Percentiles rank a stretch among this genome's conserved stretches.
phyloP scores from a whole-genome alignment of 2,329 filamentous ascomycete species.

The Monosporascus sp. region DNA sequence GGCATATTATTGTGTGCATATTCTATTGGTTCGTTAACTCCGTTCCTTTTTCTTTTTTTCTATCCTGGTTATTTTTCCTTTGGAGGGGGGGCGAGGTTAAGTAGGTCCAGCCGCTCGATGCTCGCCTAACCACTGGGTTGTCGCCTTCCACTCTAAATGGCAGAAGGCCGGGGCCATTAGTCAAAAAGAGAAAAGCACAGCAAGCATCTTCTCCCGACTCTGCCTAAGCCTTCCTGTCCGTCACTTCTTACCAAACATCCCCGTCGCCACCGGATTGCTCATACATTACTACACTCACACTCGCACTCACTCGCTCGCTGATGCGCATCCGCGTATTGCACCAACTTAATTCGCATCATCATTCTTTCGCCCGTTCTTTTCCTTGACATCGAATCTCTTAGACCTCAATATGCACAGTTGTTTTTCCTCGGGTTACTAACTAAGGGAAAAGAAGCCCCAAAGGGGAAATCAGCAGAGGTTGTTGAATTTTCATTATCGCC shows the following conservation, averaged over 20 bases:
- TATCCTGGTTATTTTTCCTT: conserved; percentile 5
- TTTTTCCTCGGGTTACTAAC: neutral
- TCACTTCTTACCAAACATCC: neutral
- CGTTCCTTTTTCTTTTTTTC: conserved; percentile 24
- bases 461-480: neutral
- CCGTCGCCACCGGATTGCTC: neutral
- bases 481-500: neutral
- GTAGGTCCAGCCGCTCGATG: neutral
- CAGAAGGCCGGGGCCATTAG: neutral
- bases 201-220: neutral
- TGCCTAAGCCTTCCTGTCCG: neutral
- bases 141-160: neutral
- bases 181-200: neutral
- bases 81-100: neutral
- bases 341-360: neutral
- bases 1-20: neutral
- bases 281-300: neutral
- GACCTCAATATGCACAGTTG: neutral
- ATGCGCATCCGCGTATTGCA: neutral
- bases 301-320: neutral
- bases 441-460: neutral
- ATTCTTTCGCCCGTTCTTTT: neutral
- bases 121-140: no score
- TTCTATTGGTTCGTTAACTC: conserved; percentile 9
- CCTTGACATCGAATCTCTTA: neutral